Evolutionary conservation across 805 yeast genomes (phyloP), one percentile per base, ranked within the genome.

Genomic region (Starmerella vitae): DNA sequence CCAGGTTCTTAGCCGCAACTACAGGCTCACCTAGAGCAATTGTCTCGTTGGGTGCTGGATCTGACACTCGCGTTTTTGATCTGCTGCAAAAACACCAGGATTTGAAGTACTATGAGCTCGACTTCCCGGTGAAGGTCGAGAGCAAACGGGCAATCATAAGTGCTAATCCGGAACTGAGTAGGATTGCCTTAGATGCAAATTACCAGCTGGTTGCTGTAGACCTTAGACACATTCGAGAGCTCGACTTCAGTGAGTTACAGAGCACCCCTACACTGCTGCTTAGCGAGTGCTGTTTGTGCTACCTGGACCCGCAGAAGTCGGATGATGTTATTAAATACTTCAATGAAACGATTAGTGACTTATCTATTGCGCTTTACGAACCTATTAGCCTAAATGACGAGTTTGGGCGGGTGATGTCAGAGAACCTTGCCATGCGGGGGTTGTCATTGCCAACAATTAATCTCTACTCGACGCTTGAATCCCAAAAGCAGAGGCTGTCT

Each of bases 281-380:
- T 15, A 72, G 82, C 45, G 93, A 80, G 54, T 81, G 91, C 58
- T 82, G 82, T 26, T 60, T 81, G 26, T 81, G 93, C 53, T 80
- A 80, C 53, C 50, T 79, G 44, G 62, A 68, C 3, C 73, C 77
- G 1, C 60, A 60, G 10, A 69, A 67, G 18, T 68, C 78, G 19
- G 52, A 57, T 24, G 34, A 49, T 1, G 66, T 77, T 3, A 44
- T 80, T 3, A 37, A 52, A 2, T 67, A 65, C 50, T 67, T 77
- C 59, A 50, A 48, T 3, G 33, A 43, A 0, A 24, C 34, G n/a
- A 50, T 69, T 25, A 5, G 34, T 1, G 52, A 59, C 24, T 35
- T 58, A 38, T 36, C 57, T 18, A 46, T 74, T 17, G 52, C 72
- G 4, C 59, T 78, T 4, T 80, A 81, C 55, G 93, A 80, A 43